Evolutionary conservation across 371 early-diverging fungal species (phyloP), one percentile per base, ranked within the genome.

Genomic region (Fennellomyces sp.): DNA sequence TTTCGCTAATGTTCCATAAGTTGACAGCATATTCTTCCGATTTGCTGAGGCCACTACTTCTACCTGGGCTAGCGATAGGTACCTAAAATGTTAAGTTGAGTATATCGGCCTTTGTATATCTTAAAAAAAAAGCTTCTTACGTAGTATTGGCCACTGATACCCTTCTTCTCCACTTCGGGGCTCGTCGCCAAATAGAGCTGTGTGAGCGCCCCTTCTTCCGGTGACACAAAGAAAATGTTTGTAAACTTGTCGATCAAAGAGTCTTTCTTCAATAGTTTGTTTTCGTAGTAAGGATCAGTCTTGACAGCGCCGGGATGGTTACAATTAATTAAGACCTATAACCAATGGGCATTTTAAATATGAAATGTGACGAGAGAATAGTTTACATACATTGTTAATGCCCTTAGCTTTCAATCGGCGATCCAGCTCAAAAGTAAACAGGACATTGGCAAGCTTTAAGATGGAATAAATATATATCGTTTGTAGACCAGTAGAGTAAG

Each of bases 291-390:
- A 83, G 75, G 25, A 5, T 81, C 79, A 0, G 87, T 87, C 5
- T 60, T 52, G 27, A 91, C 82, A 13, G 66, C 63, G 4, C 94
- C 94, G 0, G 93, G 93, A 60, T 92, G 89, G 27, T 79, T 67
- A 29, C 74, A 41, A 58, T 91, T 91, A 33, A 85, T 86, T 19
- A 78, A 78, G 10, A 91, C 76, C 23, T 75, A 27, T 29, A 38
- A 31, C 17, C 5, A 27, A 50, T 50, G 17, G 28, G 21, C 36
- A 35, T 23, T 23, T 53, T 12, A 36, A 5, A 42, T 35, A 45
- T 17, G 33, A 15, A 58, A 29, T 29, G 12, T 31, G 13, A 39
- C 5, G 4, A 1, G 13, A 39, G 17, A 39, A 39, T 11, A 11
- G 39, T 48, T 28, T 29, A n/a, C 29, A 28, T 50, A 50, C 51